These are phyloP conservation scores for Lablab purpureus DNA, from an alignment of 306 rosid species.

Conservation along the genomic window DNA sequence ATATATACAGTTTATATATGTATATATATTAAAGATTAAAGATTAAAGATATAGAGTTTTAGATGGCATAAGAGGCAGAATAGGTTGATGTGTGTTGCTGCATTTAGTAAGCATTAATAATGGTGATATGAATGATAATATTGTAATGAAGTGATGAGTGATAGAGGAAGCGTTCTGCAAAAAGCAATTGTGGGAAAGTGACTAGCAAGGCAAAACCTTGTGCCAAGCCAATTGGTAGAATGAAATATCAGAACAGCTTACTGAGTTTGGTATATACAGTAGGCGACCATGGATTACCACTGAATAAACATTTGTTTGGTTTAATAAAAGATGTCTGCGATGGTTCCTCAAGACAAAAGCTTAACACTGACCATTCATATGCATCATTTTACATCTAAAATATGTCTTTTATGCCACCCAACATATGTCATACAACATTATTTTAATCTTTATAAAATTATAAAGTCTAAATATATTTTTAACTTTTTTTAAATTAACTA, in stretches of 20 bases:
- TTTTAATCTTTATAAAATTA: too few relatives aligned
- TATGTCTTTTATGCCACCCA: too few relatives aligned
- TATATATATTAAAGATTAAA: not conserved
- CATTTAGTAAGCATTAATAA: not conserved
- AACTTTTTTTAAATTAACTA: too few relatives aligned
- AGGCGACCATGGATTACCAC: too few relatives aligned
- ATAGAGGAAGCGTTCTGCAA: not conserved
- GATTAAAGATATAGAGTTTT: not conserved
- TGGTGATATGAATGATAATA: not conserved
- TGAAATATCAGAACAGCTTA: not conserved
- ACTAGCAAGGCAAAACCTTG: not conserved
- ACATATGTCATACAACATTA: too few relatives aligned
- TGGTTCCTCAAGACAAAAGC: too few relatives aligned
- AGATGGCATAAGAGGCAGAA: conserved; percentile 8
- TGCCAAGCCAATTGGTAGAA: not conserved
- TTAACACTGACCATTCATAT: too few relatives aligned
- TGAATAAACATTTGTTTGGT: too few relatives aligned
- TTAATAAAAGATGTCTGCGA: too few relatives aligned
- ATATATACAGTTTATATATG: not conserved
- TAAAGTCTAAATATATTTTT: too few relatives aligned
- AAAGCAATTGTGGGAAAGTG: not conserved
- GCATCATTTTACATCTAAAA: too few relatives aligned
- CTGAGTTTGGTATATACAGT: too few relatives aligned
- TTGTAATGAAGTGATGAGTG: not conserved
- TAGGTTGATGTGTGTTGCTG: not conserved